Evolutionary conservation across 2,329 filamentous ascomycete genomes (phyloP).

Genomic region (Dothideomycetes sp.): DNA sequence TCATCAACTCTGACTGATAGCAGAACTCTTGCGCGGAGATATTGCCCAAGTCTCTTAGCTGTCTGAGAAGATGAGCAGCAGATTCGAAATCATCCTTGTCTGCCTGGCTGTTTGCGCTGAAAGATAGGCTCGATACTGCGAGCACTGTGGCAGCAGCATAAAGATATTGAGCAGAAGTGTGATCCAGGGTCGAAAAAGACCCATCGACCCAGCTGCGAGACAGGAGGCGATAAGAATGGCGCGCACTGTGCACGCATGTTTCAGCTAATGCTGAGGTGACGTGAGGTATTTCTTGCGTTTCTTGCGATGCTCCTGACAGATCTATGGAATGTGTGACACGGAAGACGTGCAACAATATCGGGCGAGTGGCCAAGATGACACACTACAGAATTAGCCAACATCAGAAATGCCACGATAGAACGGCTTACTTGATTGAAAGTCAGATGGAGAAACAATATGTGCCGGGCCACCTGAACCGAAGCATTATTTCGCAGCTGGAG

Average conservation of each 20-base stretch:
- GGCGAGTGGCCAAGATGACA: conserved; percentile 22
- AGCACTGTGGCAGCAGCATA: conserved; percentile 36
- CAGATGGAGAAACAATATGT: conserved; percentile 25
- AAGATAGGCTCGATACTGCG: conserved; percentile 31
- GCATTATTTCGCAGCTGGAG: conserved; percentile 21
- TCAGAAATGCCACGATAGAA: neutral
- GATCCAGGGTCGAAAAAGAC: conserved; percentile 36
- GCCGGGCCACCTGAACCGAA: conserved; percentile 12
- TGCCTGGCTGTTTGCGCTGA: conserved; percentile 18
- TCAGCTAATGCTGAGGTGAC: conserved; percentile 7
- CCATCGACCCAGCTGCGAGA: conserved; percentile 37
- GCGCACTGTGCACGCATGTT: conserved; percentile 34
- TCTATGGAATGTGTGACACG: conserved; percentile 13
- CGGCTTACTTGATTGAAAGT: conserved; percentile 20
- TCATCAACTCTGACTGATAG: conserved; percentile 26
- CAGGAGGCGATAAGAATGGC: conserved; percentile 32
- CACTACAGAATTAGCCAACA: conserved; percentile 7
- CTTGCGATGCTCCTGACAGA: conserved; percentile 3
- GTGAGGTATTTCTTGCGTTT: conserved; percentile 9
- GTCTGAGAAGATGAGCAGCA: conserved; percentile 26
- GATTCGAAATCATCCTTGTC: conserved; percentile 31
- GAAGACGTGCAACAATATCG: conserved; percentile 23
- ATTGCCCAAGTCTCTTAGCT: conserved; percentile 30
- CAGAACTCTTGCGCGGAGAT: conserved; percentile 31
- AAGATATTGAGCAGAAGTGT: conserved; percentile 36